phyloP scores from a whole-genome alignment of 805 yeast genomes.

The Ogataea salicorniae region DNA sequence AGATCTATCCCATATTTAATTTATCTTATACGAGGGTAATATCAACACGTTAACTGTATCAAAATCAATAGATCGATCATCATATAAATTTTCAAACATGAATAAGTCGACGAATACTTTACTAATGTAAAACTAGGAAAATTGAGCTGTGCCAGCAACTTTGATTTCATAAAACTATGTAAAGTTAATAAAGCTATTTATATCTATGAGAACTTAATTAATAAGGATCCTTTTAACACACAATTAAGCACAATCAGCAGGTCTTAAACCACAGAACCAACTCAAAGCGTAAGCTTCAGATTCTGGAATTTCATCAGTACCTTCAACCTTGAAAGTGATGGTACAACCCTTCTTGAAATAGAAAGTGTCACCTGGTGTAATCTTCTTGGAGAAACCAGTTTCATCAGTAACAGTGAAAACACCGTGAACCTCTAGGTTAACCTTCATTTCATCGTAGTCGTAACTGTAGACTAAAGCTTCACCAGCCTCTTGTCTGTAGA shows the following conservation, averaged over 20 bases:
- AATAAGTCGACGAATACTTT: too few species aligned
- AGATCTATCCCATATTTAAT: too few species aligned
- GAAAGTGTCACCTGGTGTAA: slow-evolving; percentile 61
- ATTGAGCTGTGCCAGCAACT: slow-evolving; percentile 6
- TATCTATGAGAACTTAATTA: background rate
- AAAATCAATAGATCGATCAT: too few species aligned
- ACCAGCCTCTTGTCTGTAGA: slow-evolving; percentile 65
- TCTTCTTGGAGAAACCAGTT: slow-evolving; percentile 53
- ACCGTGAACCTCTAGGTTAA: slow-evolving; percentile 64
- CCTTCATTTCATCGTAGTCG: slow-evolving; percentile 64
- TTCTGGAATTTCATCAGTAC: slow-evolving; percentile 29
- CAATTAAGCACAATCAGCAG: slow-evolving; percentile 33
- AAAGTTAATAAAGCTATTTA: background rate
- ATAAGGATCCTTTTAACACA: background rate
- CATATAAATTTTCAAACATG: too few species aligned
- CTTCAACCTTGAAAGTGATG: slow-evolving; percentile 51
- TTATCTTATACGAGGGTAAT: too few species aligned
- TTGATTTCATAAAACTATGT: background rate
- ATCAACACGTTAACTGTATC: too few species aligned
- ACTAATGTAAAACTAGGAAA: too few species aligned
- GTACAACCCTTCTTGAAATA: slow-evolving; percentile 66
- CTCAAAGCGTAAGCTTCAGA: slow-evolving; percentile 55
- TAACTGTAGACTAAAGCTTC: slow-evolving; percentile 64
- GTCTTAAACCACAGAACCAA: slow-evolving; percentile 57
- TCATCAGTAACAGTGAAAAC: slow-evolving; percentile 59